Base-by-base conservation (phyloP, 768 basidiomycete species). In the Psilocybe cyanescens region DNA sequence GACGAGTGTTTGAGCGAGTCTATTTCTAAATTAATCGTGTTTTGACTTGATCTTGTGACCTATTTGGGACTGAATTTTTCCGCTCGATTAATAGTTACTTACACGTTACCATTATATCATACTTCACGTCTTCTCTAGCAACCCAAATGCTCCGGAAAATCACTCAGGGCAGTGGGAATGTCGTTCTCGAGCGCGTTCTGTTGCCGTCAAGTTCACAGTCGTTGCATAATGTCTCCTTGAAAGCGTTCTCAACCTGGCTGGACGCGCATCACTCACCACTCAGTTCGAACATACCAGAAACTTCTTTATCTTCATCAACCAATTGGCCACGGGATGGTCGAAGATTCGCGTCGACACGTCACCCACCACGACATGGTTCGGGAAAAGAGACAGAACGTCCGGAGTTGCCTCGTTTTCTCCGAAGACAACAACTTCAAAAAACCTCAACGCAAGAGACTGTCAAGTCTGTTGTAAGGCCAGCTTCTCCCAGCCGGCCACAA, bases 361-460 rank as follows among this genome's bases (percentile, higher is more conserved):
- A 55, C 45, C 55, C 60, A 11, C 44, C 55, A 33, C 61, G 55
- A 61, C 57, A 47, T 28, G 33, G 47, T 17, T 33, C n/a, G 19
- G 39, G 19, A 6, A 55, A 54, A 55, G 57, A 57, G 37, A 16
- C 46, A 47, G 61, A 66, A 33, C 47, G 49, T 45, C 49, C 62
- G 12, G 28, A 60, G 9, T 30, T 70, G 16, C 71, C 71, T 54
- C 68, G 71, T n/a, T 72, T 65, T 49, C 39, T 72, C 29, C 61
- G 67, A 49, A 62, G 70, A n/a, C 59, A 57, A 29, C 47, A 31
- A 14, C 55, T 59, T 29, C 61, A 48, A 48, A 59, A 56, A 59
- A 29, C 19, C 11, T n/a, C 29, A 29, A 55, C 35, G 24, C 53
- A 33, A 35, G 47, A 58, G 19, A 41, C 35, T 28, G 51, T 19